These are phyloP conservation scores for Elsinoe australis DNA, from an alignment of 2,329 filamentous ascomycete genomes.

Conservation along the genomic window DNA sequence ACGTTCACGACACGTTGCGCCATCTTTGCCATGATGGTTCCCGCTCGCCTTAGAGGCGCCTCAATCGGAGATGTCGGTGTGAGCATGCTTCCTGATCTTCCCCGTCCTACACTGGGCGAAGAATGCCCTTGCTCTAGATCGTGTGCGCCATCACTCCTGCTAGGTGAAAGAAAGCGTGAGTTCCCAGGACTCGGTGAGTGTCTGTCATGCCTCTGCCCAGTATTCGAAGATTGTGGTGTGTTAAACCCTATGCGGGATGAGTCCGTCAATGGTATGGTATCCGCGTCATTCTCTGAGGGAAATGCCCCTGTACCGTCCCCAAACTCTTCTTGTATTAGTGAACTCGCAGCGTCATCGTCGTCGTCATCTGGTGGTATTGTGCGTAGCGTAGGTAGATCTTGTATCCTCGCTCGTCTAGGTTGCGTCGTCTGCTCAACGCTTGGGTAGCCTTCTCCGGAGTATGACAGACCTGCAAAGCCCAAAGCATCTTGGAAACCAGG, in stretches of 20 bases:
- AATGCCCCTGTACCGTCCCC: conserved; percentile 49
- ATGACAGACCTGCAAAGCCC: conserved; percentile 40
- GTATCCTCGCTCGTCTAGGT: conserved; percentile 20
- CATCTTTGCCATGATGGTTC: conserved; percentile 58
- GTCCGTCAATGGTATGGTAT: conserved; percentile 55
- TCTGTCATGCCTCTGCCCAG: conserved; percentile 42
- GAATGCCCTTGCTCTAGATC: conserved; percentile 51
- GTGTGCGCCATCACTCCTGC: conserved; percentile 54
- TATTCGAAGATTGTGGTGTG: conserved; percentile 33
- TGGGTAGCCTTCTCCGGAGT: conserved; percentile 31
- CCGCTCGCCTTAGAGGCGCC: conserved; percentile 43
- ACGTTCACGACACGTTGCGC: conserved; percentile 97
- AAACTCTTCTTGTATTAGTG: conserved; percentile 41
- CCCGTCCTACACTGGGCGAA: conserved; percentile 47
- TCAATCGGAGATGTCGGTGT: conserved; percentile 39
- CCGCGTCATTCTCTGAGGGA: conserved; percentile 44
- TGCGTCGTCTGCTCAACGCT: conserved; percentile 23
- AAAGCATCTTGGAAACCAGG: conserved; percentile 43
- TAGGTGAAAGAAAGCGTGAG: conserved; percentile 46
- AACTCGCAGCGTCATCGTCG: conserved; percentile 24
- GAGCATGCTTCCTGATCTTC: conserved; percentile 43
- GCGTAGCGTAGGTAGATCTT: conserved; percentile 27
- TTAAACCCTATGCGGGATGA: conserved; percentile 49
- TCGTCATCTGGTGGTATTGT: conserved; percentile 21
- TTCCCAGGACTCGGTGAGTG: conserved; percentile 38